Evolutionary conservation across 225 moss, liverwort and hornwort species (phyloP).

Genomic region (Pseudoscleropodium purum): DNA sequence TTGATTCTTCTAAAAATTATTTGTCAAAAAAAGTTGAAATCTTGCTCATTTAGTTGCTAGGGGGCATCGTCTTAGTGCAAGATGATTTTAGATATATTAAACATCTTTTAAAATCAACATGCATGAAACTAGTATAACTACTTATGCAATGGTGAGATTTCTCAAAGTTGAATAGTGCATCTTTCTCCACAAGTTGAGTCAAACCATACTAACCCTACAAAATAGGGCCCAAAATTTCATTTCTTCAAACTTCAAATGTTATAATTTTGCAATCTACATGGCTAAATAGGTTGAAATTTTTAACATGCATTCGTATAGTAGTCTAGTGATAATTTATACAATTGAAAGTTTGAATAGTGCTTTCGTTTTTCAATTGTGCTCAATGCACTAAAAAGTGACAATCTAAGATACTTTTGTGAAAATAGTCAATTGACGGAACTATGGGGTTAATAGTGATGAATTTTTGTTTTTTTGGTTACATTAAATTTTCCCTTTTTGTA

Average conservation of each 20-base stretch:
- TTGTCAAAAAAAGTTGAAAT: too few relatives aligned
- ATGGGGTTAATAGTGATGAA: not conserved
- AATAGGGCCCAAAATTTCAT: not conserved
- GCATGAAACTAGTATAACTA: too few relatives aligned
- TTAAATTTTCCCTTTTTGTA: rapidly evolving
- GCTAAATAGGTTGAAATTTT: not conserved
- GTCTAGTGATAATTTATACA: not conserved
- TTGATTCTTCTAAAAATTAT: too few relatives aligned
- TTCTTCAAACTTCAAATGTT: not conserved
- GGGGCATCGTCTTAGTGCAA: too few relatives aligned
- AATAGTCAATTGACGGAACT: not conserved
- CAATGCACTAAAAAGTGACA: not conserved
- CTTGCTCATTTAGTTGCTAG: too few relatives aligned
- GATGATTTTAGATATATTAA: too few relatives aligned
- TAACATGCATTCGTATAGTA: not conserved
- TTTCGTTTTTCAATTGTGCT: not conserved
- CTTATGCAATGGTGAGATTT: too few relatives aligned
- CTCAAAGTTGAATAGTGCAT: too few relatives aligned
- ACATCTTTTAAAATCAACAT: too few relatives aligned
- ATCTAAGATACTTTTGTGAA: not conserved
- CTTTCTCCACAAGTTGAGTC: too few relatives aligned
- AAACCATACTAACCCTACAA: too few relatives aligned
- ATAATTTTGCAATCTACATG: not conserved
- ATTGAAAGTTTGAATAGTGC: not conserved
- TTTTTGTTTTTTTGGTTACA: not conserved